Evolutionary conservation across 1,284 basidiomycete genomes (phyloP).

Genomic region (Trichosporon coremiiforme): DNA sequence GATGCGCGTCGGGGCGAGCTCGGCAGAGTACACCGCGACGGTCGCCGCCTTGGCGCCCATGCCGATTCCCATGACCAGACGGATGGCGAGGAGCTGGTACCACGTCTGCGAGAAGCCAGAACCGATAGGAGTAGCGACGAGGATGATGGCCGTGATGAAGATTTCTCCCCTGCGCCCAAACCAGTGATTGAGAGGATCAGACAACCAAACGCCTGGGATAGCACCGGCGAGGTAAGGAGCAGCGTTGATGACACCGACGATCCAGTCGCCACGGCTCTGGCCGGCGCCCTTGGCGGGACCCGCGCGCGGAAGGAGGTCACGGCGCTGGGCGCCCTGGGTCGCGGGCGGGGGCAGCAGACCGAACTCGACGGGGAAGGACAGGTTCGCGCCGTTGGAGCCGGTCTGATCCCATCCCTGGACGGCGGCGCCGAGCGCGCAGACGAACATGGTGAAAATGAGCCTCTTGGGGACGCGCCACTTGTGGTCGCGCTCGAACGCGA

Average conservation of each 20-base stretch:
- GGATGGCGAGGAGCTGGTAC: slow-evolving; percentile 58
- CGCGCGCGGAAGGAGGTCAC: background rate
- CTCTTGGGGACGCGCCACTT: slow-evolving; percentile 64
- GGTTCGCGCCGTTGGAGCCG: slow-evolving; percentile 61
- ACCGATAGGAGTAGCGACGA: slow-evolving; percentile 62
- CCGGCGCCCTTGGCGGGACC: slow-evolving; percentile 28
- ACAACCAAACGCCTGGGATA: slow-evolving; percentile 62
- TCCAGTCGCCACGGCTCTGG: slow-evolving; percentile 62
- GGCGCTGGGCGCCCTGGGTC: background rate
- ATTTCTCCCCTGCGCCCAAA: slow-evolving; percentile 69
- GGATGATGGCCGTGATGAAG: slow-evolving; percentile 66
- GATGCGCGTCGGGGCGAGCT: slow-evolving; percentile 56
- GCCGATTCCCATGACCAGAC: slow-evolving; percentile 56
- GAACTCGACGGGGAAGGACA: slow-evolving; percentile 69
- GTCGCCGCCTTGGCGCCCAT: slow-evolving; percentile 60
- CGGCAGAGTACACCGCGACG: slow-evolving; percentile 54
- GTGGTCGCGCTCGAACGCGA: slow-evolving; percentile 64
- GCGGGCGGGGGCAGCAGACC: slow-evolving; percentile 56
- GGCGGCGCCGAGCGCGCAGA: slow-evolving; percentile 45
- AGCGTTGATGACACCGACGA: slow-evolving; percentile 67
- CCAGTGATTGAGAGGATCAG: slow-evolving; percentile 68
- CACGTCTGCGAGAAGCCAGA: slow-evolving; percentile 64
- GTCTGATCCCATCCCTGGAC: slow-evolving; percentile 53
- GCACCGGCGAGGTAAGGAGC: slow-evolving; percentile 36
- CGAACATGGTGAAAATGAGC: slow-evolving; percentile 35